Evolutionary conservation across 805 yeast species (phyloP), one percentile per base, ranked within the genome.

Genomic region (Phaffomyces antillensis): DNA sequence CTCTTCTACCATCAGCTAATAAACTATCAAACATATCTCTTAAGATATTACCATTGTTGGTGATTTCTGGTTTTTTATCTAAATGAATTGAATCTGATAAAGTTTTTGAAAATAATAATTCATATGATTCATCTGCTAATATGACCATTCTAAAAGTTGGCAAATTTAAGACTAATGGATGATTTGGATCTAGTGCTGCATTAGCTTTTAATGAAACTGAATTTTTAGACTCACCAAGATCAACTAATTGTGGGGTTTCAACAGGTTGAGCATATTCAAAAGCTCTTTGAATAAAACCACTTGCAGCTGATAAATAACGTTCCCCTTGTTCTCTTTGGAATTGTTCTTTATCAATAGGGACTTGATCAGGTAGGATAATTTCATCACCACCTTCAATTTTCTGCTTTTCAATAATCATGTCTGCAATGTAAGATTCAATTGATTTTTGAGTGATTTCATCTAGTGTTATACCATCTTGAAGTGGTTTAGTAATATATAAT

Each of bases 111-210:
- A 93, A 93, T 49, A 91, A 79, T 36, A 84, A 69, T 62, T 93
- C 98, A 53, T 88, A 84, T 0, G 96, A 86, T 57, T 89, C 98
- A 61, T 90, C 96, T 0, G 98, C 97, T 7, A 91, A 68, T 7
- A 93, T 68, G 1, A 93, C 95, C 99, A 91, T 91, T 50, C 98
- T 71, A 66, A 91, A 91, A 0, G 96, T 89, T 0, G 98, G 87
- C 16, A 88, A 67, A 43, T 84, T 86, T 42, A 90, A 72, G 46
- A 68, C 78, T 10, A 83, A 79, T 1, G 96, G 95, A 30, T 81
- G 76, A 30, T 76, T 72, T 4, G 96, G 96, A 58, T 88, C 86
- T 34, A 88, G 66, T 0, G 96, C 96, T 5, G 79, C 86, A 58
- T 89, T 88, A 40, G 87, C 88, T 25, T 71, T 71, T 37, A 53